Base-by-base conservation (phyloP, 2,329 filamentous ascomycete species). In the Hypomyces rosellus region DNA sequence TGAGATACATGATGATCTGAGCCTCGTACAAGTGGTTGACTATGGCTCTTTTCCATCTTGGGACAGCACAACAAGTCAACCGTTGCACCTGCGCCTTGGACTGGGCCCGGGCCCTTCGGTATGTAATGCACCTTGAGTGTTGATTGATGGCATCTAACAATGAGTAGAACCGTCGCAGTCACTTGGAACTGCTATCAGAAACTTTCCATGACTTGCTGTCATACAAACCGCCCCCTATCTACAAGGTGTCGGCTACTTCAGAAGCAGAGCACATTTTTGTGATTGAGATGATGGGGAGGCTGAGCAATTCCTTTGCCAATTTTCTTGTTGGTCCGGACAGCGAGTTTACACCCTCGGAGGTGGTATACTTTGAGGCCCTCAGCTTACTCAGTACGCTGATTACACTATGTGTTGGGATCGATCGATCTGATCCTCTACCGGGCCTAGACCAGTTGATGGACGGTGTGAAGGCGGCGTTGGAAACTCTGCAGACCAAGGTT, bases 101-200 rank as follows among this genome's bases (percentile, higher is more conserved):
- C 60, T 78, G 18, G 80, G 79, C 0, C 78, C 80, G 3, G 64
- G 66, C 1, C 71, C 74, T 37, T 77, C 77, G 12, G 78, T 81
- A 65, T 45, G 72, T 63, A 15, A 13, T 8, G 33, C 40, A 7
- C 5, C 3, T 22, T 16, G 2, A 8, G 25, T 30, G 8, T 30
- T 30, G 9, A 30, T 30, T 8, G 25, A 30, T 30, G 25, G 25
- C 25, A 30, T 16, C 51, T 45, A 30, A 50, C 14, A 22, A 44
- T 20, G 2, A 4, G 3, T 52, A 81, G 77, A 74, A 73, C 53
- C 63, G 64, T 2, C 74, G 80, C 2, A 69, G 69, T 2, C 79
- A 80, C 42, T 61, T 82, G 0, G 63, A 66, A 0, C 59, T 81
- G 12, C 62, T 78, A 1, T 59, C 74, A 0, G 79, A 82, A 55